Conservation (phyloP, 495 filamentous ascomycete genomes). For the Podospora bellae-mahoneyi region DNA sequence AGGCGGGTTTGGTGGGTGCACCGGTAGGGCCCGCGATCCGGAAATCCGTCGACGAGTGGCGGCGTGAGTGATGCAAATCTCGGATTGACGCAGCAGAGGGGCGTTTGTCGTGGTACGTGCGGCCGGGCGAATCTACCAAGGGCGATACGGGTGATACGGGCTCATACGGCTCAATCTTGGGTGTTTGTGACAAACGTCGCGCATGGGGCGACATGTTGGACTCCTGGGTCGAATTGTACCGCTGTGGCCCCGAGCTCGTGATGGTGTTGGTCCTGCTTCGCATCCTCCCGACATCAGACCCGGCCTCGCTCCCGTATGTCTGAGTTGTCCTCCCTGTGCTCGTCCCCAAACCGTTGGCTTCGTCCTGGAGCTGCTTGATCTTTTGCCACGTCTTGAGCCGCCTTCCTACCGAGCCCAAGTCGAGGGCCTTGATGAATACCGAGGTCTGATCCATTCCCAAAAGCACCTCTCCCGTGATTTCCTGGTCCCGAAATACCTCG, state of each 20-base stretch:
- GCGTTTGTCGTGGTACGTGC: constrained; percentile 46
- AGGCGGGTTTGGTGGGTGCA: constrained; percentile 33
- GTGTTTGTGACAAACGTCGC: constrained; percentile 45
- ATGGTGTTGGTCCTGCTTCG: constrained; percentile 54
- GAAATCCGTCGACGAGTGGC: constrained; percentile 85
- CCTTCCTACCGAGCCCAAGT: constrained; percentile 84
- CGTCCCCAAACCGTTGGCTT: constrained; percentile 52
- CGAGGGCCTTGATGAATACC: constrained; percentile 90
- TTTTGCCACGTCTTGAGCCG: constrained; percentile 94
- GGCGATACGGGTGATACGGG: constrained; percentile 44
- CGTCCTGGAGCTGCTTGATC: constrained; percentile 82
- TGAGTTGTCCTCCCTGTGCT: constrained; percentile 45
- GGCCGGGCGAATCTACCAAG: constrained; percentile 55
- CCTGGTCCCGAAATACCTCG: constrained; percentile 90
- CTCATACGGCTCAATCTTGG: constrained; percentile 37
- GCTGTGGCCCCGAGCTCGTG: constrained; percentile 73
- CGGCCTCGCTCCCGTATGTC: constrained; percentile 53
- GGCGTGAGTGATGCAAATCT: constrained; percentile 77
- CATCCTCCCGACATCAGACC: constrained; percentile 46
- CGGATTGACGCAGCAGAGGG: constrained; percentile 83
- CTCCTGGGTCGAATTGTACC: constrained; percentile 44
- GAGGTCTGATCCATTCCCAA: constrained; percentile 93
- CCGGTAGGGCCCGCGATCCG: constrained; percentile 35
- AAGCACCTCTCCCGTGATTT: constrained; percentile 90
- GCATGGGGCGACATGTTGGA: constrained; percentile 40